Conservation (phyloP, 2,329 filamentous ascomycete species). For the Colletotrichum lupini region DNA sequence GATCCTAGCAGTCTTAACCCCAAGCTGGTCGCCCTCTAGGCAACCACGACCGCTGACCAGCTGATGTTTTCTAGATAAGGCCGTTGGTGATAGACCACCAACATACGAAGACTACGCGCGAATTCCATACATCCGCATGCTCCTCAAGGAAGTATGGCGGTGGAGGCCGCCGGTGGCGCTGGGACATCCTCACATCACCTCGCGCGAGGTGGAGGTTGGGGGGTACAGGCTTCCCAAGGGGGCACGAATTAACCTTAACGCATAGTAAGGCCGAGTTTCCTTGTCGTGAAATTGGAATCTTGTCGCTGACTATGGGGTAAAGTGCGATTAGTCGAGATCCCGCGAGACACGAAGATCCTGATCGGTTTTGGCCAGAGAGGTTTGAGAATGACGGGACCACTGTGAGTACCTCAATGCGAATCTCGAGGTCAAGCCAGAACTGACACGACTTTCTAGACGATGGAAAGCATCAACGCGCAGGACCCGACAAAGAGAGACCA, state of each 20-base stretch:
- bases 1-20: too few species aligned
- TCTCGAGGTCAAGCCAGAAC: too few species aligned
- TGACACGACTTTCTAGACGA: neutral
- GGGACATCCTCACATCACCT: conserved; percentile 10
- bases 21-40: rapidly evolving
- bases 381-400: neutral
- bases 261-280: neutral
- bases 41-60: neutral
- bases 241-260: conserved; percentile 6
- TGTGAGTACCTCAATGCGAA: neutral
- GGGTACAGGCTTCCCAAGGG: conserved; percentile 6
- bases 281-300: neutral
- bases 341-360: conserved; percentile 2
- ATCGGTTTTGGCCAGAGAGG: conserved; percentile 4
- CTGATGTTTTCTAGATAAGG: neutral
- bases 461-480: conserved; percentile 8
- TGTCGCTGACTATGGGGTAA: neutral
- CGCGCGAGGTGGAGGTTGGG: conserved; percentile 1
- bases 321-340: conserved; percentile 15
- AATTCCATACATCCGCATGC: neutral
- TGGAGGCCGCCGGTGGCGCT: conserved; percentile 11
- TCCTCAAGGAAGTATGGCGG: conserved; percentile 19
- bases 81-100: neutral
- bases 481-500: conserved; percentile 44
- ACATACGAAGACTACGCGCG: neutral